Evolutionary conservation across 192 early-diverging fungal species (phyloP), one percentile per base, ranked within the genome.

Genomic region (Coemansia sp.): DNA sequence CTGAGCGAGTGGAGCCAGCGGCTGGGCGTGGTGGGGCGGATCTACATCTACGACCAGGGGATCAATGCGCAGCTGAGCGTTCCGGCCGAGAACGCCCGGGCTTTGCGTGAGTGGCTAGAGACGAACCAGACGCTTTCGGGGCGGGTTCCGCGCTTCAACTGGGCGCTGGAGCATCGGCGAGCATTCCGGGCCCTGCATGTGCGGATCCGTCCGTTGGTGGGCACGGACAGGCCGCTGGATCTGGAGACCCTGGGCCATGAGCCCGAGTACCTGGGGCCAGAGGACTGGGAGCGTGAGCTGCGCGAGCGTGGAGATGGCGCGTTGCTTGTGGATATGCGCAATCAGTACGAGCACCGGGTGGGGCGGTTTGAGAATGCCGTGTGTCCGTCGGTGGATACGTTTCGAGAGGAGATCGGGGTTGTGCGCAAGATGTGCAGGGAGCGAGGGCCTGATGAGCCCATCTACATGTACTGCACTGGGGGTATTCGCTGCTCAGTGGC

Each of bases 401-500:
- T 84, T 49, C 72, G 78, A 38, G 85, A 80, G 14, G 83, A 81
- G 19, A 75, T 89, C 46, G 71, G 64, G 6, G 76, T 62, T 0
- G 83, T 89, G 78, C 67, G 82, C 18, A 68, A 75, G 0, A 71
- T 89, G 50, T 77, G 75, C 42, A 36, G 60, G 29, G 56, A 71
- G 8, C 29, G 75, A 13, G 62, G 75, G 21, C 64, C 74, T 27
- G 70, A 81, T 28, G 65, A 81, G 38, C 82, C 84, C 12, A 77
- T 89, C 5, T 84, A 77, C 56, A 89, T 89, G 87, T 89, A 89
- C 45, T 89, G 87, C 58, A 87, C 87, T 5, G 86, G 86, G 23
- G 87, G 87, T n/a, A 89, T 89, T 39, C 75, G 87, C 13, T 89
- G 87, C 44, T 82, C 84, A 5, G 80, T 85, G 18, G 85, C 87